These are phyloP conservation scores for Sophora flavescens DNA, from an alignment of 306 rosid genomes.

Conservation along the genomic window DNA sequence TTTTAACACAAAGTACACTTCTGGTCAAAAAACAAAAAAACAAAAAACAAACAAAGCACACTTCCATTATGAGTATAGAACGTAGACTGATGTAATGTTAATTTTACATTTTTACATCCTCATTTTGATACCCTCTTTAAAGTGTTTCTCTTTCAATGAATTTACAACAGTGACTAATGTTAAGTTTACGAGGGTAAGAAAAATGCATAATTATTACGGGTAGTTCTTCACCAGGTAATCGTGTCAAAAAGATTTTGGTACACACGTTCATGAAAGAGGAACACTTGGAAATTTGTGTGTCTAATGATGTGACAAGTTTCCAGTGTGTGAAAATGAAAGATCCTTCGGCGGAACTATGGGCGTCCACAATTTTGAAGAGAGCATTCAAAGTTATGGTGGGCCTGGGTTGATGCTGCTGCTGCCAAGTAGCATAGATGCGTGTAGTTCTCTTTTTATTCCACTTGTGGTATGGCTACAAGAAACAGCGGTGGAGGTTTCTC, in stretches of 20 bases:
- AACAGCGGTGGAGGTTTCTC: background rate
- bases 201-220: background rate
- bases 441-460: background rate
- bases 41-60: too few species aligned
- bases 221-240: background rate
- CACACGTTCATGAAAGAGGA: background rate
- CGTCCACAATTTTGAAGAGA: conserved; percentile 49
- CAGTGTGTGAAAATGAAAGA: background rate
- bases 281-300: background rate
- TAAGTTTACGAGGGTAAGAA: background rate
- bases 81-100: too few species aligned
- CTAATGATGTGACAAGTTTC: background rate
- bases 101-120: too few species aligned
- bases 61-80: too few species aligned
- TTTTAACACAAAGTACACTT: too few species aligned
- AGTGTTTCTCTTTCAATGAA: too few species aligned
- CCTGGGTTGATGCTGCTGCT: background rate
- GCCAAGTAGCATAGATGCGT: conserved; percentile 38
- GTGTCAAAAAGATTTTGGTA: background rate
- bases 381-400: background rate
- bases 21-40: too few species aligned
- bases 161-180: background rate
- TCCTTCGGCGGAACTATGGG: conserved; percentile 22
- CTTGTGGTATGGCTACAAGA: background rate
- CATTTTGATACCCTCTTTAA: too few species aligned